Conservation (phyloP, 345 rosid species). For the Microcos paniculata region DNA sequence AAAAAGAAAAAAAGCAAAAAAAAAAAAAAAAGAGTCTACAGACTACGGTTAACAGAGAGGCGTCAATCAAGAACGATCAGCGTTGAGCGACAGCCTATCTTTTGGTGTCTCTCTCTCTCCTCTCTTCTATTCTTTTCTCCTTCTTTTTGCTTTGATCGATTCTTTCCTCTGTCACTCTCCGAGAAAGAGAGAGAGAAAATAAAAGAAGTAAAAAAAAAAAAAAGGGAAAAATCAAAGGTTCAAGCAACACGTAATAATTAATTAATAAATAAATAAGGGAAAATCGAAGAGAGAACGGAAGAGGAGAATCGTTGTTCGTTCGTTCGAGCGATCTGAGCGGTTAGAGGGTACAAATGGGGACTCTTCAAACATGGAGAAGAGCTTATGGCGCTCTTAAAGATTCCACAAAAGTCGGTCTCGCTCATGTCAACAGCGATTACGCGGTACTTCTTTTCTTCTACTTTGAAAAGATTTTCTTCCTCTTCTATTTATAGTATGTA, state of each 20-base stretch:
- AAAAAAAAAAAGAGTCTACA: not conserved
- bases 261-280: not conserved
- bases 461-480: not conserved
- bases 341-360: constrained; percentile 55
- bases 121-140: not conserved
- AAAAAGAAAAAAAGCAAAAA: not conserved
- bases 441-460: constrained; percentile 48
- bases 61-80: not conserved
- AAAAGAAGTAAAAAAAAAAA: not conserved
- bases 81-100: not conserved
- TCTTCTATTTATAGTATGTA: not conserved
- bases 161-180: not conserved
- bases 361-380: constrained; percentile 93
- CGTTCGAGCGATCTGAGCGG: constrained; percentile 41
- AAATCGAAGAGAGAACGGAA: not conserved
- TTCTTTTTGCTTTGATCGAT: not conserved
- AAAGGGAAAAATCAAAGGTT: not conserved
- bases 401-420: constrained; percentile 98
- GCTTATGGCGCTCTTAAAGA: constrained; percentile 98
- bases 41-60: not conserved
- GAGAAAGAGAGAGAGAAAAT: not conserved
- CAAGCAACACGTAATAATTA: not conserved
- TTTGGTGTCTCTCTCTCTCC: not conserved
- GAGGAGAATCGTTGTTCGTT: not conserved
- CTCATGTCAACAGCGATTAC: constrained; percentile 96